Percentiles rank a stretch among this genome's conserved stretches.
These are phyloP conservation scores for Hsuehochloa calcarea DNA, from an alignment of 176 grass and related monocot genomes.

Conservation along the genomic window DNA sequence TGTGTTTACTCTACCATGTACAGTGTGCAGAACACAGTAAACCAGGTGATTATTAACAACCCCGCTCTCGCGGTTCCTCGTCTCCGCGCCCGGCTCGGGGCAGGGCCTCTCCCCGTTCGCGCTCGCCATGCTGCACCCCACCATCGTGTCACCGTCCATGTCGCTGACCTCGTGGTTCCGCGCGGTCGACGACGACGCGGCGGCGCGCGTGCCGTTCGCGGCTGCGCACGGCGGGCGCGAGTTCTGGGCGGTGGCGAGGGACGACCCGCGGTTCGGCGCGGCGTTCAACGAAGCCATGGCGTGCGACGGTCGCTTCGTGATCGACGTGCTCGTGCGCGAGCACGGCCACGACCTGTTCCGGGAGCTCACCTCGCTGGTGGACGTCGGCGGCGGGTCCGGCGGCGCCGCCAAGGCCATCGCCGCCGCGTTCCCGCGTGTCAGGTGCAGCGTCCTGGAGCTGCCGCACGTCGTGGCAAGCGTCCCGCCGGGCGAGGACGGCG, in stretches of 20 bases:
- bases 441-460: slow-evolving; percentile 50
- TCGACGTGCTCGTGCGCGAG: slow-evolving; percentile 39
- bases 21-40: too few species aligned
- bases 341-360: slow-evolving; percentile 37
- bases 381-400: slow-evolving; percentile 47
- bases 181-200: neutral
- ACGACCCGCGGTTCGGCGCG: slow-evolving; percentile 35
- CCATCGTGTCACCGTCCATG: slow-evolving; percentile 40
- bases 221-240: slow-evolving; percentile 35
- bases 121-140: slow-evolving; percentile 49
- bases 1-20: too few species aligned
- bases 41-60: too few species aligned
- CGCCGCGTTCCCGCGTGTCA: slow-evolving; percentile 46
- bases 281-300: slow-evolving; percentile 56
- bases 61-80: slow-evolving; percentile 43
- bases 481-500: neutral
- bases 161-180: slow-evolving; percentile 56
- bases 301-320: slow-evolving; percentile 54
- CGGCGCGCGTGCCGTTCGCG: slow-evolving; percentile 38
- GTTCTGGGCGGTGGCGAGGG: slow-evolving; percentile 37
- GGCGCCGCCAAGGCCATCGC: slow-evolving; percentile 43
- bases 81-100: neutral
- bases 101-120: slow-evolving; percentile 52
- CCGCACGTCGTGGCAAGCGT: slow-evolving; percentile 39
- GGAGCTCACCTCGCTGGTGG: slow-evolving; percentile 47